Evolutionary conservation across 345 rosid species (phyloP), one percentile per base, ranked within the genome.

Genomic region (Eucalyptus brandiana): DNA sequence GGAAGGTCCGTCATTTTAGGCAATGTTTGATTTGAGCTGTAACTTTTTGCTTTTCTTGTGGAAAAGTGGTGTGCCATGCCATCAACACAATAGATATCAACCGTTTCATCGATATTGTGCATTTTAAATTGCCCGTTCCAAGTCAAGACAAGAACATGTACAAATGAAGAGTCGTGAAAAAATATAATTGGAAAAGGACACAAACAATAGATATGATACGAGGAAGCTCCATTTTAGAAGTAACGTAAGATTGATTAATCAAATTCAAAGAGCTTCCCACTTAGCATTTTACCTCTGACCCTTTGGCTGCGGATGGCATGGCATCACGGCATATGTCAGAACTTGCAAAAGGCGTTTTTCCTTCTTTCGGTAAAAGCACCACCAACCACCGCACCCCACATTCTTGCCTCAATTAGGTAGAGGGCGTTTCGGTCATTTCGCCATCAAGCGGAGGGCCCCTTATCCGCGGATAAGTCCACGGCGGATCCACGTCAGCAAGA

Each of bases 81-180:
- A 13, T 69, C 42, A 9, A 9, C 40, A 17, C 42, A 3, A 60
- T 28, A 6, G 1, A 12, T 24, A 15, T 2, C 0, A 16, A 60
- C 0, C 2, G 4, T 60, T 28, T 26, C 3, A 3, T 12, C 0
- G 8, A 8, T 62, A 62, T 56, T 9, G 1, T 9, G 3, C 3
- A 1, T 24, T 56, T 56, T 1, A 9, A 24, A 56, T 19, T 4
- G 0, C 1, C 3, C 1, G 3, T 56, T 56, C 0, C 3, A 23
- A 56, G 2, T 56, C 3, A 4, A 56, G 62, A 56, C 14, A 56
- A 56, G 3, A 56, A 56, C 6, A 24, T 56, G 2, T 2, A 56
- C 9, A 24, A 56, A 56, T 0, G 12, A 56, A 24, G 62, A 56
- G 14, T 11, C 2, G 62, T 56, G 62, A 56, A 56, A 23, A 23